phyloP scores from a whole-genome alignment of 352 stramenopile genomes.

The Pythium aquatile region DNA sequence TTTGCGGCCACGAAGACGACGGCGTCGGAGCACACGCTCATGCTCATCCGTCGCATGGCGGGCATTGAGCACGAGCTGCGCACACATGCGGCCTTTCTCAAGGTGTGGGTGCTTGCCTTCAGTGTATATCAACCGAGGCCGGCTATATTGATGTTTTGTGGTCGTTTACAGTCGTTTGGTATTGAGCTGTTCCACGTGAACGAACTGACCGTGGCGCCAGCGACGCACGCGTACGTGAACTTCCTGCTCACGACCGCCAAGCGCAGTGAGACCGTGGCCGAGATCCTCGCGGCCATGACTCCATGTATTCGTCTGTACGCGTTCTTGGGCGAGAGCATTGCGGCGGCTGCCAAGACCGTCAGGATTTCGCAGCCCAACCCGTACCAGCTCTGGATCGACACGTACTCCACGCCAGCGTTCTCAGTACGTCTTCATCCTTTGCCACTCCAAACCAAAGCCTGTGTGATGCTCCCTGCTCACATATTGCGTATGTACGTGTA shows the following conservation, averaged over 20 bases:
- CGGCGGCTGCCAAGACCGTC: slow-evolving; percentile 9
- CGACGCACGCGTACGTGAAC: slow-evolving; percentile 45
- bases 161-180: slow-evolving; percentile 31
- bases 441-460: background rate
- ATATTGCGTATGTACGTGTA: slow-evolving; percentile 6
- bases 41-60: slow-evolving; percentile 41
- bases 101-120: slow-evolving; percentile 19
- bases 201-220: slow-evolving; percentile 26
- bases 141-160: no score
- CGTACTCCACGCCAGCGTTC: slow-evolving; percentile 43
- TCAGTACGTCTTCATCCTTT: slow-evolving; percentile 1
- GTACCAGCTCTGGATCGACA: slow-evolving; percentile 52
- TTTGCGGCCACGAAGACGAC: slow-evolving; percentile 42
- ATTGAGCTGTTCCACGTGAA: slow-evolving; percentile 39
- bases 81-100: slow-evolving; percentile 45
- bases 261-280: slow-evolving; percentile 26
- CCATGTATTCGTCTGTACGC: slow-evolving; percentile 52
- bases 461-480: background rate
- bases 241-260: slow-evolving; percentile 50
- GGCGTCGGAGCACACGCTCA: slow-evolving; percentile 33
- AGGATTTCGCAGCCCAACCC: slow-evolving; percentile 11
- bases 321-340: slow-evolving; percentile 42
- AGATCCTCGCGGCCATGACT: slow-evolving; percentile 56
- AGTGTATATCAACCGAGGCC: no score
- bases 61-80: slow-evolving; percentile 47